Base-by-base conservation (phyloP, 2,329 filamentous ascomycete species). In the Ascosphaera apis region DNA sequence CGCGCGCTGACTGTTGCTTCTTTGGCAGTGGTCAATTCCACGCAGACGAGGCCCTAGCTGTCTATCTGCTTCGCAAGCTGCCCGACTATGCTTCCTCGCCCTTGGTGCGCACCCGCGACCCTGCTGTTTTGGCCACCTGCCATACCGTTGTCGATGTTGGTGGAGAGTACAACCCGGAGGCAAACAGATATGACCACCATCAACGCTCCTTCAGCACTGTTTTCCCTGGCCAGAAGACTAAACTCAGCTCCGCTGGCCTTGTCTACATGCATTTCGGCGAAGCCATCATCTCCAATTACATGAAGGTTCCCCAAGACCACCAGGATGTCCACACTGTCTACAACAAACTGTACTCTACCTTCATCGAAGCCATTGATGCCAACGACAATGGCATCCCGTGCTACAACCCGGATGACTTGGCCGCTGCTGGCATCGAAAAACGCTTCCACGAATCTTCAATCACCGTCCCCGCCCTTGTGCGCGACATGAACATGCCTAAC, bases 61-160 rank as follows among this genome's bases (percentile, higher is more conserved):
- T 98, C 44, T 83, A 91, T 65, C 82, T 98, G 66, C 78, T 98
- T 46, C 82, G 83, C 44, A 69, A 78, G 39, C 76, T 95, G 13
- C 86, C 88, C 15, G 61, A 74, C 40, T 98, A 95, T 63, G 55
- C 65, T 38, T 60, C 67, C 45, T 75, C 82, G 17, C 54, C 65
- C 31, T 76, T 98, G 31, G 65, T 92, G 35, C 83, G 88, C 47
- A 92, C 84, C 34, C 79, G 88, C 49, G 83, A 98, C 56, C 72
- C 82, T 13, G 67, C 71, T 17, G 54, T 76, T 21, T 75, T 98
- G 28, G 68, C 72, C 30, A 70, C 68, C 40, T 93, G 86, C 65
- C 80, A 93, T 62, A 92, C 82, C 37, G 84, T 98, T 40, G 86
- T 95, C 46, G 88, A 98, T 52, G 88, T 95, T n/a, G 84, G 86